Percentiles rank a stretch among this genome's conserved stretches.
phyloP scores from a whole-genome alignment of 2,329 filamentous ascomycete genomes.

The Drechslerella dactyloides region DNA sequence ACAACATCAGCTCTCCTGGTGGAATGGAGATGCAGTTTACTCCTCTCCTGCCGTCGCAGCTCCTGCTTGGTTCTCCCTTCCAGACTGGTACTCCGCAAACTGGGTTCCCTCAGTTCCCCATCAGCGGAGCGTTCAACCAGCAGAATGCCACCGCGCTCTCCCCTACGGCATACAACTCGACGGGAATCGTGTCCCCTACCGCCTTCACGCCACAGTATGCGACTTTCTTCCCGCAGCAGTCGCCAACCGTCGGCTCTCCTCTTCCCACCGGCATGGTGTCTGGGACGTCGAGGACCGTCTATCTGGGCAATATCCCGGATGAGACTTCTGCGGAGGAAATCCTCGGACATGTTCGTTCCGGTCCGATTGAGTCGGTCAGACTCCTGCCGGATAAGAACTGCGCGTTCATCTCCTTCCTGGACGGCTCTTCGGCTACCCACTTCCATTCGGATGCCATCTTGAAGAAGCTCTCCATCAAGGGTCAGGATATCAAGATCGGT shows the following conservation, averaged over 20 bases:
- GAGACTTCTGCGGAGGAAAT: conserved; percentile 98
- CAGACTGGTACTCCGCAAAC: conserved; percentile 94
- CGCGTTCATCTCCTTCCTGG: conserved; percentile 98
- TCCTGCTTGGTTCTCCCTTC: conserved; percentile 94
- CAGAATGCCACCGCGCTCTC: conserved; percentile 81
- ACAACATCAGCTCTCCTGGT: conserved; percentile 83
- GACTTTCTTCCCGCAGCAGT: conserved; percentile 73
- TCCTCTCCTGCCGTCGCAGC: conserved; percentile 88
- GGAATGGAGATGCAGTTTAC: conserved; percentile 99
- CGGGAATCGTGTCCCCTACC: conserved; percentile 77
- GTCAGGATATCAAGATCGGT: conserved; percentile 98
- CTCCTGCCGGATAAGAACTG: conserved; percentile 99
- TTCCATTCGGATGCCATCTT: conserved; percentile 99
- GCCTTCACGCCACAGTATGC: conserved; percentile 79
- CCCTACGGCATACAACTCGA: conserved; percentile 78
- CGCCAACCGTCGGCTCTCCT: conserved; percentile 79
- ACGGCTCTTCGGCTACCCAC: conserved; percentile 95
- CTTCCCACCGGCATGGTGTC: conserved; percentile 81
- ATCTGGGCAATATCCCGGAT: conserved; percentile 96
- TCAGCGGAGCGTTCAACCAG: conserved; percentile 76
- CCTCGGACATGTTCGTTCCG: conserved; percentile 90
- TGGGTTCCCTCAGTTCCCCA: conserved; percentile 88
- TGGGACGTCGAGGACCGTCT: conserved; percentile 93
- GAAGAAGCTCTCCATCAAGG: conserved; percentile 98
- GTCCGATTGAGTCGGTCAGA: conserved; percentile 98